phyloP scores from a whole-genome alignment of 495 filamentous ascomycete species.

The Penicillium mononematosum region DNA sequence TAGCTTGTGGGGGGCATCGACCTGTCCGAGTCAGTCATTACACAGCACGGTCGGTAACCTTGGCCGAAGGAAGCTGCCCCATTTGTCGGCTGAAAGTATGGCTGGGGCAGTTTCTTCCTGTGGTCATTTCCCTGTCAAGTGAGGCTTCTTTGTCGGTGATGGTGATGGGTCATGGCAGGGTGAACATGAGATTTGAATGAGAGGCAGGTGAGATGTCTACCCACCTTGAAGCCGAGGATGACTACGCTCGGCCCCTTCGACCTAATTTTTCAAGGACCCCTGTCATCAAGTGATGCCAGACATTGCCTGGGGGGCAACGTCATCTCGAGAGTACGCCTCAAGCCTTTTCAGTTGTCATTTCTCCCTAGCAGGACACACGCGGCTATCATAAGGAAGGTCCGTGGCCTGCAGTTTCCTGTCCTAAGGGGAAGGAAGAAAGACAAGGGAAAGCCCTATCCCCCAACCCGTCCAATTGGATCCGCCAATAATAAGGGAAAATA shows the following conservation, averaged over 20 bases:
- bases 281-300: background rate
- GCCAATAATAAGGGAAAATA: conserved; percentile 26
- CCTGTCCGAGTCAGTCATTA: background rate
- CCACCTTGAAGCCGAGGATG: background rate
- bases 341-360: background rate
- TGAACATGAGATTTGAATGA: background rate
- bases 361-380: background rate
- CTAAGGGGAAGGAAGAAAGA: conserved; percentile 1
- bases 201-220: background rate
- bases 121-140: background rate
- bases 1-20: background rate
- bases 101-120: background rate
- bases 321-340: background rate
- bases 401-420: background rate
- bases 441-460: conserved; percentile 11
- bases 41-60: conserved; percentile 1
- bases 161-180: background rate
- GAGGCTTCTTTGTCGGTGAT: background rate
- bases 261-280: background rate
- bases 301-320: background rate
- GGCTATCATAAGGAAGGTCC: background rate
- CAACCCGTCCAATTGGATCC: conserved; percentile 28
- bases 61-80: background rate
- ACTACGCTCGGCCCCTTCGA: background rate
- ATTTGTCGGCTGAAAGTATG: background rate